A percentile compares a stretch with the other conserved stretches of the same genome.
Conservation (phyloP, 495 filamentous ascomycete species). For the Antarctomyces pellizariae region DNA sequence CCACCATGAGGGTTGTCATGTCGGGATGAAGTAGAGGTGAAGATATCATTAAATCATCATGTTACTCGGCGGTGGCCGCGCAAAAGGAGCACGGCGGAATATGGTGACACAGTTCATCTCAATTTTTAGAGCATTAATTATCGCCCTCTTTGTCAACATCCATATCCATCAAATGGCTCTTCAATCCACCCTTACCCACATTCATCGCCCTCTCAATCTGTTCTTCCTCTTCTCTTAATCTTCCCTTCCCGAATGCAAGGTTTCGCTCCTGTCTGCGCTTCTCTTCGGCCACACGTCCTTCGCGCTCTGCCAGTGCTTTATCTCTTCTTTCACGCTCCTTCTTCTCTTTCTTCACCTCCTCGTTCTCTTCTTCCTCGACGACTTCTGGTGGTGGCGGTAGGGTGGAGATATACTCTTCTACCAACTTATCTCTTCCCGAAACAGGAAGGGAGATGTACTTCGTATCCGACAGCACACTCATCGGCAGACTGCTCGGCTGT, state of each 20-base stretch:
- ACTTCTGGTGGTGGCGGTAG: slow-evolving; percentile 39
- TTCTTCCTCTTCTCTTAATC: slow-evolving; percentile 49
- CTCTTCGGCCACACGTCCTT: slow-evolving; percentile 49
- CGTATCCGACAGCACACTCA: slow-evolving; percentile 45
- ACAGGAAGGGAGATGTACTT: slow-evolving; percentile 62
- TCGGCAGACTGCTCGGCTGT: slow-evolving; percentile 37
- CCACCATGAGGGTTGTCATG: too few species aligned
- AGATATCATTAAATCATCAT: too few species aligned
- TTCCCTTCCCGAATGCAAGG: slow-evolving; percentile 37
- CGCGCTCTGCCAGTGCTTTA: slow-evolving; percentile 50
- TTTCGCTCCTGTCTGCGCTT: slow-evolving; percentile 43
- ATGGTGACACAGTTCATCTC: too few species aligned
- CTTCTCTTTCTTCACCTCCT: slow-evolving; percentile 33
- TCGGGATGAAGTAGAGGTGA: too few species aligned
- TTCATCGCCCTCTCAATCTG: slow-evolving; percentile 64
- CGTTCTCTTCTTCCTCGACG: slow-evolving; percentile 28
- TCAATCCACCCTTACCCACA: slow-evolving; percentile 46
- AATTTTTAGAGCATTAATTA: too few species aligned
- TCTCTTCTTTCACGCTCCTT: slow-evolving; percentile 45
- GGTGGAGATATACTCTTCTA: slow-evolving; percentile 53
- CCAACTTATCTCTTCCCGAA: slow-evolving; percentile 42
- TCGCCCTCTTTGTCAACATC: slow-evolving; percentile 2
- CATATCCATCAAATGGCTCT: slow-evolving; percentile 31
- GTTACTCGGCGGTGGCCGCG: too few species aligned
- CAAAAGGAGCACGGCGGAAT: too few species aligned